Conservation (phyloP, 768 basidiomycete species). For the Mycena crocata region DNA sequence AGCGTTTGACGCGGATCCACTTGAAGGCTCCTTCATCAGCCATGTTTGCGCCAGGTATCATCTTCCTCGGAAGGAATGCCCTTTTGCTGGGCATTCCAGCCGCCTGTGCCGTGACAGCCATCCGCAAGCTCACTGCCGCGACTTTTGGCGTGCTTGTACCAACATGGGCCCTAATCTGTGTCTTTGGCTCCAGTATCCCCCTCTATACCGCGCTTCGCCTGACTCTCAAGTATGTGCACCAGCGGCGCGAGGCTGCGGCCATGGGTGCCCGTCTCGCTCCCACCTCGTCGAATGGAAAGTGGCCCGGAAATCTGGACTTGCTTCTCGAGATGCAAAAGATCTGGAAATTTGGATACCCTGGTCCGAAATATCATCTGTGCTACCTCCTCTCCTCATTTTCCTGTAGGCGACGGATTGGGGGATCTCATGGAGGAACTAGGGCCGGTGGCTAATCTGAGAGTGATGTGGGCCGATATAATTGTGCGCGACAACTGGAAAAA, state of each 20-base stretch:
- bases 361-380: constrained; percentile 42
- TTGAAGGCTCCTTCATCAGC: neutral
- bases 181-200: constrained; percentile 48
- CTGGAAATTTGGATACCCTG: constrained; percentile 68
- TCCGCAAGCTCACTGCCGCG: constrained; percentile 34
- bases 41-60: constrained; percentile 48
- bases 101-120: constrained; percentile 25
- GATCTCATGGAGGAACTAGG: constrained; percentile 51
- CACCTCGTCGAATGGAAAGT: constrained; percentile 46
- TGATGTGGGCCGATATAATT: constrained; percentile 58
- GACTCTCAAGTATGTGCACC: constrained; percentile 39
- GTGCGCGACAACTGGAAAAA: too few relatives aligned
- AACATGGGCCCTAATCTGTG: constrained; percentile 50
- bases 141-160: constrained; percentile 43
- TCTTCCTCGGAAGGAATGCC: constrained; percentile 43
- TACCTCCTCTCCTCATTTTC: neutral
- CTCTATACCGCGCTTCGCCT: constrained; percentile 45
- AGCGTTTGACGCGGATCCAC: too few relatives aligned
- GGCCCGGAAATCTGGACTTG: constrained; percentile 27
- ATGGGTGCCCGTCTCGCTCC: constrained; percentile 61
- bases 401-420: constrained; percentile 56
- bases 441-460: constrained; percentile 56
- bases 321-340: constrained; percentile 19
- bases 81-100: constrained; percentile 34
- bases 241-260: constrained; percentile 53